phyloP scores from a whole-genome alignment of 2,329 filamentous ascomycete genomes.

The Sordariomycetes sp. region DNA sequence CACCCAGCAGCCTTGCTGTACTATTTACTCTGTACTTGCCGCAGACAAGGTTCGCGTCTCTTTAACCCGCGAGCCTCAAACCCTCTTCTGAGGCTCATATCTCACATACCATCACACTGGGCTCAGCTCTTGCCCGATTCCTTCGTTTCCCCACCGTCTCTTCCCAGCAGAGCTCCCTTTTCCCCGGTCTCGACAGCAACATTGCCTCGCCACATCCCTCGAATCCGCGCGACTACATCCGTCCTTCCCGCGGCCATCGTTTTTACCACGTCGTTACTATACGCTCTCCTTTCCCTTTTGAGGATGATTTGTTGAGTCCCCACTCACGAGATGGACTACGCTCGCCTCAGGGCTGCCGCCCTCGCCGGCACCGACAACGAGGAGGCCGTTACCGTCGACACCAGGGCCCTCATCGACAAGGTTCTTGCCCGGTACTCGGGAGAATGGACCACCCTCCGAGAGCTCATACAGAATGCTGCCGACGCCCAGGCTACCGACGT shows the following conservation, averaged over 20 bases:
- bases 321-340: conserved; percentile 48
- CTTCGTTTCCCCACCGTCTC: background rate
- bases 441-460: conserved; percentile 82
- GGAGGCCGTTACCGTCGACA: conserved; percentile 96
- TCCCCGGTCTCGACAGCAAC: background rate
- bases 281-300: background rate
- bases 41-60: background rate
- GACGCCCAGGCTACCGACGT: conserved; percentile 88
- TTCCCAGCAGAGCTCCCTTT: background rate
- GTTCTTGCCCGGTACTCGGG: conserved; percentile 92
- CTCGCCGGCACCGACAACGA: conserved; percentile 79
- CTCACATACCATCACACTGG: background rate
- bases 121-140: background rate
- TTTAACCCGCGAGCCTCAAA: background rate
- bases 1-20: background rate
- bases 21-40: background rate
- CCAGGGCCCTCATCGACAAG: conserved; percentile 91
- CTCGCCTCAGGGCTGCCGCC: conserved; percentile 72
- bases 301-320: background rate
- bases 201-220: background rate
- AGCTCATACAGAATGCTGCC: conserved; percentile 96
- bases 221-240: background rate
- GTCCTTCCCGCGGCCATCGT: background rate
- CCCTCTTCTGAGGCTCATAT: background rate
- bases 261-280: background rate